A percentile compares a stretch with the other conserved stretches of the same genome.
Evolutionary conservation across 805 yeast species (phyloP).

Genomic region (Myxozyma mucilagina): DNA sequence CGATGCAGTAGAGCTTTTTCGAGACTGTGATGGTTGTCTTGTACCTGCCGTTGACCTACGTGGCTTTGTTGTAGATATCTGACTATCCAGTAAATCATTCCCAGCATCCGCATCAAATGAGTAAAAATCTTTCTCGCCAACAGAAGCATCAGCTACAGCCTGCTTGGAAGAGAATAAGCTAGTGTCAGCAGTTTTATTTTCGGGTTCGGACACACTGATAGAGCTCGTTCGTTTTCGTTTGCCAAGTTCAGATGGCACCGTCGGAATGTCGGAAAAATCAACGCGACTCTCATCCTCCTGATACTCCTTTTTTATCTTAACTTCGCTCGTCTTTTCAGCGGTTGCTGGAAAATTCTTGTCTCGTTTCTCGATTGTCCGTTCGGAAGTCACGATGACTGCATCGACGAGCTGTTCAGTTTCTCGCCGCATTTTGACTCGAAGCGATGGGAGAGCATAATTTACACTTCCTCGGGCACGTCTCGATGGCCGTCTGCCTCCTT

Average conservation of each 20-base stretch:
- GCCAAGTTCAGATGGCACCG: constrained; percentile 1
- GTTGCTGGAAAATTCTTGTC: not conserved
- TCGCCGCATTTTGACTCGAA: constrained; percentile 68
- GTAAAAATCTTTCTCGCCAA: not conserved
- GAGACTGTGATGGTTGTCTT: not conserved
- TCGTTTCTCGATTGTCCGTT: not conserved
- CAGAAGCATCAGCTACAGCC: not conserved
- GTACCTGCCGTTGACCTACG: not conserved
- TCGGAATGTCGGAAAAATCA: constrained; percentile 1
- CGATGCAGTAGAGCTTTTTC: not conserved
- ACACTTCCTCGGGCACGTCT: constrained; percentile 43
- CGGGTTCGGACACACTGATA: not conserved
- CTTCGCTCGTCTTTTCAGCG: not conserved
- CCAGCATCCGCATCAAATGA: not conserved
- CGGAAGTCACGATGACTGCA: constrained; percentile 48
- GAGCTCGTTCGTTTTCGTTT: constrained; percentile 10
- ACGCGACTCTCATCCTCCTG: constrained; percentile 1
- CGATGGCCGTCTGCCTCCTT: constrained; percentile 12
- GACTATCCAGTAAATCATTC: not conserved
- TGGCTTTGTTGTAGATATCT: not conserved
- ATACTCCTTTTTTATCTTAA: constrained; percentile 8
- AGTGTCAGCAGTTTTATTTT: not conserved
- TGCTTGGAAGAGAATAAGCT: not conserved
- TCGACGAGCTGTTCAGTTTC: constrained; percentile 59
- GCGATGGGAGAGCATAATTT: constrained; percentile 66